Evolutionary conservation across 768 basidiomycete species (phyloP).

Genomic region (Crassisporium funariophilum): DNA sequence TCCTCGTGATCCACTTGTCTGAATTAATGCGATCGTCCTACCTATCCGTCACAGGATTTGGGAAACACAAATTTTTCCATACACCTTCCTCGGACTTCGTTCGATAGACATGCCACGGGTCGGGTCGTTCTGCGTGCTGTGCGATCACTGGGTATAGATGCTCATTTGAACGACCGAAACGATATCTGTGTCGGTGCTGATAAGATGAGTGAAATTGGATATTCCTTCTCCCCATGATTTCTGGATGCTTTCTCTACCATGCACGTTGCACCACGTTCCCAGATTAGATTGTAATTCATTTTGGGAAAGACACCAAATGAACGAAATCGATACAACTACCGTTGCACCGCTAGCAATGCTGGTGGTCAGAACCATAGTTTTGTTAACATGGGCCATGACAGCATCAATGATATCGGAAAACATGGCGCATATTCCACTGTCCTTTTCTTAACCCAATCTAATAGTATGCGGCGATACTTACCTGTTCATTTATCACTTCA

Average conservation of each 20-base stretch:
- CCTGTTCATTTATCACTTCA: slow-evolving; percentile 32
- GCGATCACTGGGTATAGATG: slow-evolving; percentile 72
- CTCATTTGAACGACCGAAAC: slow-evolving; percentile 84
- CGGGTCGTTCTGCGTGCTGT: slow-evolving; percentile 79
- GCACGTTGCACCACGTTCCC: too few relatives aligned
- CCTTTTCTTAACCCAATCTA: slow-evolving; percentile 14
- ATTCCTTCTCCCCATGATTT: slow-evolving; percentile 4
- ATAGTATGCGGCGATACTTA: neutral
- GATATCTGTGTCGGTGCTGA: slow-evolving; percentile 83
- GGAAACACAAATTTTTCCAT: slow-evolving; percentile 99
- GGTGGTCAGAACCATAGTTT: too few relatives aligned
- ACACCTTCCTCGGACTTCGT: slow-evolving; percentile 78
- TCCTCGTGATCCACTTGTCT: neutral
- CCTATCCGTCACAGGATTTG: slow-evolving; percentile 70
- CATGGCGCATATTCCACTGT: too few relatives aligned
- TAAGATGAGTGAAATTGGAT: slow-evolving; percentile 72
- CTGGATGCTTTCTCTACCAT: neutral
- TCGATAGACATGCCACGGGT: slow-evolving; percentile 79
- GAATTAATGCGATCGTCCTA: slow-evolving; percentile 1
- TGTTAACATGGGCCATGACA: too few relatives aligned
- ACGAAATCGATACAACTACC: too few relatives aligned
- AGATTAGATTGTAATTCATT: too few relatives aligned
- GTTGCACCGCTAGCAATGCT: too few relatives aligned
- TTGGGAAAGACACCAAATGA: too few relatives aligned
- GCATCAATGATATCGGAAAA: too few relatives aligned